A percentile compares a stretch with the other conserved stretches of the same genome.
Conservation (phyloP, 768 basidiomycete genomes). For the Trametes coccinea region DNA sequence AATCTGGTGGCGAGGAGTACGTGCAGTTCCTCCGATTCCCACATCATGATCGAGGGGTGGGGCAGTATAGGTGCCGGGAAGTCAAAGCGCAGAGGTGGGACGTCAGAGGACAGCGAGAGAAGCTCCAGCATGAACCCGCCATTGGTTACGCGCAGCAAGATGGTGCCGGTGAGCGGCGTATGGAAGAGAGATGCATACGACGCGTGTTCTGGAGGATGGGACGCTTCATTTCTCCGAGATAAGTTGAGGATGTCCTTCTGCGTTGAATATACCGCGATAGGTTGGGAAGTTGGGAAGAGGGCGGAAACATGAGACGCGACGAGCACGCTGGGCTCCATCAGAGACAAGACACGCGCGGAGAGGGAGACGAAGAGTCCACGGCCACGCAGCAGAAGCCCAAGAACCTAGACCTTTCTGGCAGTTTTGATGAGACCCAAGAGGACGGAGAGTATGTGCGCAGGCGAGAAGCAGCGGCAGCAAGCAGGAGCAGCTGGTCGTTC, state of each 20-base stretch:
- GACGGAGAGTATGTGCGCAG: constrained; percentile 13
- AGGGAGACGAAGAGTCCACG: neutral
- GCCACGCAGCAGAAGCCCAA: constrained; percentile 4
- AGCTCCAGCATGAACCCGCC: constrained; percentile 75
- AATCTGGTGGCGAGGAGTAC: constrained; percentile 65
- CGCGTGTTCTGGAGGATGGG: constrained; percentile 71
- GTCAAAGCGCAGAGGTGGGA: constrained; percentile 71
- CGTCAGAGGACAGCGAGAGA: constrained; percentile 64
- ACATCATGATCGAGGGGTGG: constrained; percentile 62
- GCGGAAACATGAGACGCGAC: constrained; percentile 50
- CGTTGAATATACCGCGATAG: constrained; percentile 57
- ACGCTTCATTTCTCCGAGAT: constrained; percentile 33
- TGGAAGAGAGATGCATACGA: constrained; percentile 59
- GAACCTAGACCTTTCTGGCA: neutral
- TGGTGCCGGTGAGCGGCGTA: constrained; percentile 57
- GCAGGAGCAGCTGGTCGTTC: neutral
- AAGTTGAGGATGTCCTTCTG: constrained; percentile 50
- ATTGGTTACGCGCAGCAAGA: constrained; percentile 75
- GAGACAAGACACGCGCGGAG: neutral
- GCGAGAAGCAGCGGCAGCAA: neutral
- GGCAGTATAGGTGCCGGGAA: constrained; percentile 71
- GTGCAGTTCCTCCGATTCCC: constrained; percentile 53
- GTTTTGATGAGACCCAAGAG: neutral
- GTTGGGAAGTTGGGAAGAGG: constrained; percentile 52
- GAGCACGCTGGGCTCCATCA: constrained; percentile 29